Evolutionary conservation across 2,329 filamentous ascomycete species (phyloP).

Genomic region (Pyrenophora seminiperda): DNA sequence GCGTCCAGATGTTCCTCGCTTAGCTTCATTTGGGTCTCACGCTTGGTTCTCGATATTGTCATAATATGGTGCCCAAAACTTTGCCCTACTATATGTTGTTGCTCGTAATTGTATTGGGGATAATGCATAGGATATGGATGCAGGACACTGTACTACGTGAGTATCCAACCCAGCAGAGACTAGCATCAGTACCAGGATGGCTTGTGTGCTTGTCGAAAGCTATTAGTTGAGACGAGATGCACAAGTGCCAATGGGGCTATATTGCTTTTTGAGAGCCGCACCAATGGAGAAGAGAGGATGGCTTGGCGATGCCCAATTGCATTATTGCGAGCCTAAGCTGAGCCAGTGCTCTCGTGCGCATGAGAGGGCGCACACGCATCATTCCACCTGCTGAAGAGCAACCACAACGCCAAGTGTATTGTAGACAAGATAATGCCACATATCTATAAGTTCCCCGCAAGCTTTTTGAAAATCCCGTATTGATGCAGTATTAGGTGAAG

Average conservation of each 20-base stretch:
- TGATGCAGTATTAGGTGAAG: conserved; percentile 37
- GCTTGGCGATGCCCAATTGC: conserved; percentile 32
- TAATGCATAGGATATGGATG: not conserved
- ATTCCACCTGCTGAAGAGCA: conserved; percentile 40
- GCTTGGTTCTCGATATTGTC: too few relatives aligned
- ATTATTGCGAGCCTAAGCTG: conserved; percentile 32
- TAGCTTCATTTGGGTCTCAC: too few relatives aligned
- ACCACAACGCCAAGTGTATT: conserved; percentile 39
- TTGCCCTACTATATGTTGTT: too few relatives aligned
- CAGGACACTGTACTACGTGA: too few relatives aligned
- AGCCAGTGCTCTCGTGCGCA: conserved; percentile 24
- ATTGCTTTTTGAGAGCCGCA: conserved; percentile 5
- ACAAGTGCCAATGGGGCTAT: not conserved
- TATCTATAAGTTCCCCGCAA: conserved; percentile 27
- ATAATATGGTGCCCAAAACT: too few relatives aligned
- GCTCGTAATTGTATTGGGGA: not conserved
- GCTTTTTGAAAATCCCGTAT: conserved; percentile 37
- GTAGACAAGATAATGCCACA: conserved; percentile 25
- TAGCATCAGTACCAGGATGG: too few relatives aligned
- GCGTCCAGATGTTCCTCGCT: too few relatives aligned
- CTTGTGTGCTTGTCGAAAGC: too few relatives aligned
- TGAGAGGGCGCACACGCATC: conserved; percentile 37
- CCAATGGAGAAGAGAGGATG: conserved; percentile 8
- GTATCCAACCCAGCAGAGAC: too few relatives aligned
- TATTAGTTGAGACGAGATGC: too few relatives aligned